Evolutionary conservation across 768 basidiomycete species (phyloP).

Genomic region (Favolaschia claudopus): DNA sequence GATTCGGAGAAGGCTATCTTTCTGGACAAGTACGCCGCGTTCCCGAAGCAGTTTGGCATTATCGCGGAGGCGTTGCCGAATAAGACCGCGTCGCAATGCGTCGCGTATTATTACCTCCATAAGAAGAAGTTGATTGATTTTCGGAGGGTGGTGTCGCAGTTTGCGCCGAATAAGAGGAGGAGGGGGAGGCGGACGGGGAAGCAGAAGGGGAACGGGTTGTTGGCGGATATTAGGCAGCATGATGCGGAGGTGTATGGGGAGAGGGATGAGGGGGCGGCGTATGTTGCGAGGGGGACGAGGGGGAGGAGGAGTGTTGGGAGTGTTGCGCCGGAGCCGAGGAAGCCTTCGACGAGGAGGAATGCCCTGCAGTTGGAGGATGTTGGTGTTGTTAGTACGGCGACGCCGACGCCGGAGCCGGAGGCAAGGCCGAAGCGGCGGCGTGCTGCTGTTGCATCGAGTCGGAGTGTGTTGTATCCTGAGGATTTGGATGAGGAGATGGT

Average conservation of each 20-base stretch:
- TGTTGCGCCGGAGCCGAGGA: slow-evolving; percentile 23
- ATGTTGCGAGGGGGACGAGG: slow-evolving; percentile 46
- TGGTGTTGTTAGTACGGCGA: slow-evolving; percentile 44
- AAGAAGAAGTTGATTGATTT: slow-evolving; percentile 91
- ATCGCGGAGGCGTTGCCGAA: slow-evolving; percentile 82
- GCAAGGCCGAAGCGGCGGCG: slow-evolving; percentile 41
- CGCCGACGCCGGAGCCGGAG: slow-evolving; percentile 59
- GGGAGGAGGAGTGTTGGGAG: slow-evolving; percentile 46
- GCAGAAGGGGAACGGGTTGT: slow-evolving; percentile 82
- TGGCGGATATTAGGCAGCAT: slow-evolving; percentile 83
- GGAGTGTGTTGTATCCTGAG: slow-evolving; percentile 13
- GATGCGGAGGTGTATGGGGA: slow-evolving; percentile 63
- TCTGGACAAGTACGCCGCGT: slow-evolving; percentile 79
- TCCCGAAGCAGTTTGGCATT: slow-evolving; percentile 96
- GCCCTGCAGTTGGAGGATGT: slow-evolving; percentile 43
- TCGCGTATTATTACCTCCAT: slow-evolving; percentile 93
- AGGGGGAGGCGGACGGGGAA: slow-evolving; percentile 69
- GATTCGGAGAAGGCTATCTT: slow-evolving; percentile 82
- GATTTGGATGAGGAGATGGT: slow-evolving; percentile 25
- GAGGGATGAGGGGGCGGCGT: slow-evolving; percentile 41
- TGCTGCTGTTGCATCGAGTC: slow-evolving; percentile 7
- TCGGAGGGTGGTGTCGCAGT: slow-evolving; percentile 72
- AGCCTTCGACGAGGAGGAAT: slow-evolving; percentile 18
- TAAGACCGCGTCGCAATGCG: slow-evolving; percentile 90
- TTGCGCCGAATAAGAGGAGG: slow-evolving; percentile 71